Base-by-base conservation (phyloP, 768 basidiomycete genomes). In the Leccinellum albellum region DNA sequence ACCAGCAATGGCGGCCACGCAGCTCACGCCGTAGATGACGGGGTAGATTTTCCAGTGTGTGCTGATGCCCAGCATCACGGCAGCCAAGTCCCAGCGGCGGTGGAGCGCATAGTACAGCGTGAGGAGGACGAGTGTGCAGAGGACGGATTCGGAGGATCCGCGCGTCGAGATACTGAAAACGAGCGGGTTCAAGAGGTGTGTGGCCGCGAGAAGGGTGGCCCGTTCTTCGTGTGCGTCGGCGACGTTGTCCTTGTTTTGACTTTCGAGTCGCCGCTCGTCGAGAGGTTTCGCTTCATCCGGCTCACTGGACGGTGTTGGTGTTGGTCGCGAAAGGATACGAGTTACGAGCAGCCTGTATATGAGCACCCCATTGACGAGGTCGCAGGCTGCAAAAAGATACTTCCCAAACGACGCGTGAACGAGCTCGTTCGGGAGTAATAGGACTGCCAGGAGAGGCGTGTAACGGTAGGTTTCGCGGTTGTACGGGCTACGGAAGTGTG, bases 1-100 rank as follows among this genome's bases (percentile, higher is more conserved):
- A 9, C 50, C 64, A 17, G 71, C 64, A 21, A 71, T 68, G 20
- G 58, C 64, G 10, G 64, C 45, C 54, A 94, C 73, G 58, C 91
- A 86, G 35, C 85, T 82, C n/a, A 88, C 80, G 0, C 88, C 91
- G 69, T 98, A 98, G 55, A 99, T 83, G 61, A 95, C 78, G 0
- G 97, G 97, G 67, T 97, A 98, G 55, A 99, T 91, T 74, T 99
- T 99, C 91, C 94, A 96, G 65, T 98, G 94, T 0, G 93, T 86
- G 59, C 90, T 87, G 40, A 94, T 63, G 1, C 94, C 97, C 21
- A 95, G 78, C 54, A 87, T 66, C 5, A 91, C 62, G 0, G 92
- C 94, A 0, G 92, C 84, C 3, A 71, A 59, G 50, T 81, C 78
- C 85, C 89, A 89, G 45, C 76, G 76, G 4, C 74, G 76, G 42